Evolutionary conservation across 176 grass and related monocot species (phyloP).

Genomic region (Oryza meridionalis): DNA sequence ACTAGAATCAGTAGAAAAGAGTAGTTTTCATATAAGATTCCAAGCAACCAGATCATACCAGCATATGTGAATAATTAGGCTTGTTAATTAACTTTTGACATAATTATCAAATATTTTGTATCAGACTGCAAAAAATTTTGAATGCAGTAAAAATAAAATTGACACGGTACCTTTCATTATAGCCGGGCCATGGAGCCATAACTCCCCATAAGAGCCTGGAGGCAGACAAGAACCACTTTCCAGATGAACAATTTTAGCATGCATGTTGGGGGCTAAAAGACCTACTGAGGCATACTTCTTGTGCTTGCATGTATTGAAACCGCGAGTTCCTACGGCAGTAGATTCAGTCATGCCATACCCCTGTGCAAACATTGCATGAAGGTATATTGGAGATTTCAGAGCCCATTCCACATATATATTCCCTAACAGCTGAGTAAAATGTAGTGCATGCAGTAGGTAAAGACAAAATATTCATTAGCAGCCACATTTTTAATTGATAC

Average conservation of each 20-base stretch:
- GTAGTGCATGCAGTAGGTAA: neutral
- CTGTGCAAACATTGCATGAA: slow-evolving; percentile 48
- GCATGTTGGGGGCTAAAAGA: slow-evolving; percentile 85
- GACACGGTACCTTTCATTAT: slow-evolving; percentile 77
- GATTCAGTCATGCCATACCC: slow-evolving; percentile 97
- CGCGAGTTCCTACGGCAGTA: slow-evolving; percentile 82
- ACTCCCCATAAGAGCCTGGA: slow-evolving; percentile 68
- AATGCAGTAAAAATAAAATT: neutral
- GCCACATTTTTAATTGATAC: too few relatives aligned
- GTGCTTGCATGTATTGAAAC: slow-evolving; percentile 73
- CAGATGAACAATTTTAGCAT: slow-evolving; percentile 77
- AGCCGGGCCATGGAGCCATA: slow-evolving; percentile 76
- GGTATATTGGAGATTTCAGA: neutral
- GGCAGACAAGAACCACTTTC: slow-evolving; percentile 63
- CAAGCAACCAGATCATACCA: neutral
- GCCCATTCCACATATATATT: too few relatives aligned
- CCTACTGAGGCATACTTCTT: slow-evolving; percentile 77
- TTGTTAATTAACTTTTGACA: neutral
- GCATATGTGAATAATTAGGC: neutral
- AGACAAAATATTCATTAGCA: neutral
- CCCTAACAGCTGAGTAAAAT: neutral
- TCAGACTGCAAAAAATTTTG: neutral
- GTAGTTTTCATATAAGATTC: neutral
- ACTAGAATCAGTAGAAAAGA: neutral
- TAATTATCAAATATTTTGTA: slow-evolving; percentile 14